Evolutionary conservation across 2,329 filamentous ascomycete genomes (phyloP), one percentile per base, ranked within the genome.

Genomic region (Zalaria obscura): DNA sequence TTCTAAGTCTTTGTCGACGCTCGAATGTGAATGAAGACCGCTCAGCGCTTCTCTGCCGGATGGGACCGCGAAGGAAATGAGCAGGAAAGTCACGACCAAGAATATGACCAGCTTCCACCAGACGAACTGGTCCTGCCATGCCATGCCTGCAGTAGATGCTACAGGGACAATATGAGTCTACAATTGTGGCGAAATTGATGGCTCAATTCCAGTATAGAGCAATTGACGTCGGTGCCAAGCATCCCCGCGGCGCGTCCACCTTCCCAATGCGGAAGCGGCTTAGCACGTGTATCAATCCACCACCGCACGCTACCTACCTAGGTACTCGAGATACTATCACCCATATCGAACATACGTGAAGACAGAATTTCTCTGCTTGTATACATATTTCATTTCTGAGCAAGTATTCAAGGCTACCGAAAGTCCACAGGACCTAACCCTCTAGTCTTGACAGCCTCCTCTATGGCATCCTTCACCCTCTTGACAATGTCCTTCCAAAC

Each of bases 81-180:
- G 35, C 6, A 38, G 7, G 11, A 44, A 44, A 8, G 40, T 29
- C 4, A 44, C 8, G 6, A 40, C 42, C 38, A 44, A 37, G 26
- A 44, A 44, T 2, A 34, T 29, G 3, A 44, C 3, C 5, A 44
- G 35, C 8, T 38, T 39, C 18, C 37, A 38, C 42, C 42, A 44
- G 10, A 38, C 42, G 18, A 44, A 5, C 11, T 40, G 36, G 10
- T 44, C 42, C 18, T 44, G 27, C 42, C 42, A 44, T 35, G 36
- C 38, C 35, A 32, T 32, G 18, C 18, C 18, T 18, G 18, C 18
- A 18, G 18, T 18, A 18, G 18, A 18, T 18, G 18, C 18, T 18
- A 18, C 18, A 18, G 18, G 18, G 18, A 18, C 18, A 18, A 18
- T 18, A 2, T 18, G 18, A 18, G 2, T 2, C 18, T 18, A 18